These are phyloP conservation scores for Dryadomyces quercus-mongolicae DNA, from an alignment of 2,329 filamentous ascomycete genomes.

Conservation along the genomic window DNA sequence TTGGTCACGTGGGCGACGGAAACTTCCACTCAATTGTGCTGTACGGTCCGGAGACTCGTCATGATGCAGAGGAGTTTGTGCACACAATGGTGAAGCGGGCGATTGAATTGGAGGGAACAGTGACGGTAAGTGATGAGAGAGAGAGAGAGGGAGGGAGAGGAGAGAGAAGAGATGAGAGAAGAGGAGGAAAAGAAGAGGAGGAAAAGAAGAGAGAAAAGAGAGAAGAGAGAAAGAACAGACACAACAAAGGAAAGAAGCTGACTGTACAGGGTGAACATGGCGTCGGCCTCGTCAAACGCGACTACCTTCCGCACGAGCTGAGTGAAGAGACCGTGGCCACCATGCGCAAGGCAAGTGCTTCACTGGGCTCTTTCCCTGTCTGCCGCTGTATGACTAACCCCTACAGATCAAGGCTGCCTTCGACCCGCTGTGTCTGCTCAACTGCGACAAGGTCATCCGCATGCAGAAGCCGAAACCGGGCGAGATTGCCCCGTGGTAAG, in stretches of 20 bases:
- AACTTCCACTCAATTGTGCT: slow-evolving; percentile 52
- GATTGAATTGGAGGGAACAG: slow-evolving; percentile 74
- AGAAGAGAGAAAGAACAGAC: background rate
- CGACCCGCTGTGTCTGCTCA: slow-evolving; percentile 60
- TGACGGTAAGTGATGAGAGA: slow-evolving; percentile 39
- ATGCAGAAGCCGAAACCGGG: slow-evolving; percentile 41
- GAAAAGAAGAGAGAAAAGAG: background rate
- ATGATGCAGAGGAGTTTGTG: slow-evolving; percentile 57
- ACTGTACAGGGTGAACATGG: slow-evolving; percentile 61
- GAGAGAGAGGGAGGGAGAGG: background rate
- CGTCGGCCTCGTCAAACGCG: slow-evolving; percentile 72
- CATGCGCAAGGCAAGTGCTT: slow-evolving; percentile 58
- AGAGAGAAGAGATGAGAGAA: background rate
- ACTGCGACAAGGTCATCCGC: slow-evolving; percentile 57
- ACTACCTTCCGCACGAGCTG: slow-evolving; percentile 70
- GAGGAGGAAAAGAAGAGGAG: background rate
- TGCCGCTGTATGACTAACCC: background rate
- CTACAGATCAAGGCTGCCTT: slow-evolving; percentile 60
- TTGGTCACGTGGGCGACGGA: slow-evolving; percentile 60
- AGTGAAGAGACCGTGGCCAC: slow-evolving; percentile 63
- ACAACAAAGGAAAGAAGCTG: too few relatives aligned
- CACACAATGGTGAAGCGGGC: slow-evolving; percentile 79
- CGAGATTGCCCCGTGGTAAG: slow-evolving; percentile 33
- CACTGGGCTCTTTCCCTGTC: slow-evolving; percentile 4
- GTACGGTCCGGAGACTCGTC: slow-evolving; percentile 54